phyloP scores from a whole-genome alignment of 2,329 filamentous ascomycete genomes.

The Arthrobotrys megalospora region DNA sequence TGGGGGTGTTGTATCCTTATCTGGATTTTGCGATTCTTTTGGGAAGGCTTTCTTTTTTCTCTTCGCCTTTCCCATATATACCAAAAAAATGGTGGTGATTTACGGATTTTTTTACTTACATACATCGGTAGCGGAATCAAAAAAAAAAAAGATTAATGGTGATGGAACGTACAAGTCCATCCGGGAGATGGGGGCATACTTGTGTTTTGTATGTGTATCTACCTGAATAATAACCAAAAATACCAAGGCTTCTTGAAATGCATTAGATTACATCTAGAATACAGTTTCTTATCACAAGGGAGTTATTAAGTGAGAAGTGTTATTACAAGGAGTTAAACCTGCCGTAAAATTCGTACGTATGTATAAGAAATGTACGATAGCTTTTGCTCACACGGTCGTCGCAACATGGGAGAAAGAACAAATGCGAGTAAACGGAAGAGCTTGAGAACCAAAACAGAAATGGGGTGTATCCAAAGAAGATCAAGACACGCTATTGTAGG shows the following conservation, averaged over 20 bases:
- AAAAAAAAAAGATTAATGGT: conserved; percentile 7
- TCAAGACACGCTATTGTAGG: conserved; percentile 64
- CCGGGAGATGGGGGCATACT: background rate
- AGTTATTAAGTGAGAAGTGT: background rate
- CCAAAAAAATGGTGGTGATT: conserved; percentile 14
- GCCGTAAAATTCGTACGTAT: conserved; percentile 43
- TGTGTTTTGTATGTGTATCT: conserved; percentile 11
- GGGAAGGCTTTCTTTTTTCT: conserved; percentile 1
- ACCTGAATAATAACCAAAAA: conserved; percentile 5
- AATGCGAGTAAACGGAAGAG: conserved; percentile 1
- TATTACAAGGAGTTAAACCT: conserved; percentile 43
- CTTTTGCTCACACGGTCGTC: background rate
- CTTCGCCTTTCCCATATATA: background rate
- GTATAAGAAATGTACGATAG: conserved; percentile 6
- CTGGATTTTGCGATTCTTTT: conserved; percentile 2
- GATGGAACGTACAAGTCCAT: conserved; percentile 15
- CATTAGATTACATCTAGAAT: background rate
- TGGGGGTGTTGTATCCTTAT: conserved; percentile 1
- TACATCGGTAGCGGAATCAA: background rate
- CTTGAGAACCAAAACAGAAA: conserved; percentile 4
- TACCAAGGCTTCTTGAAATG: background rate
- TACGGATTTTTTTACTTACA: conserved; percentile 1
- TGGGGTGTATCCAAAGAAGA: conserved; percentile 58
- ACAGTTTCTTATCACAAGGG: background rate
- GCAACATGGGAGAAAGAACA: conserved; percentile 4